phyloP scores from a whole-genome alignment of 257 asterid genomes.

The Cruciata laevipes region DNA sequence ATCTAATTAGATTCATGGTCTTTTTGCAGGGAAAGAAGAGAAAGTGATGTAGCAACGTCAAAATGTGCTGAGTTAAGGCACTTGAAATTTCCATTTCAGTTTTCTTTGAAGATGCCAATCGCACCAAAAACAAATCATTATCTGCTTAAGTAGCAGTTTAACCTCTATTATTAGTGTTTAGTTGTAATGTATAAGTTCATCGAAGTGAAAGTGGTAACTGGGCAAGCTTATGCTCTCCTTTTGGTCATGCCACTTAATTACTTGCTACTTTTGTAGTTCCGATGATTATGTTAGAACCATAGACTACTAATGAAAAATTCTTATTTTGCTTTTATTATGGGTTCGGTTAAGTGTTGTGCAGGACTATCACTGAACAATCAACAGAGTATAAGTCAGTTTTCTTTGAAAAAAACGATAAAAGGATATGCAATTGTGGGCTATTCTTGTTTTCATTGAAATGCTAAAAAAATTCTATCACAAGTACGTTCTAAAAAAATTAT shows the following conservation, averaged over 20 bases:
- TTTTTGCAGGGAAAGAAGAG: constrained; percentile 61
- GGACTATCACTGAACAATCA: no score
- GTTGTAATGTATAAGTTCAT: neutral
- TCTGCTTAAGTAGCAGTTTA: neutral
- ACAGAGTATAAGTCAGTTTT: no score
- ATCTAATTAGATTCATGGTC: neutral
- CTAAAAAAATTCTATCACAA: no score
- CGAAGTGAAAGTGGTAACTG: neutral
- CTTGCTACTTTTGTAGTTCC: neutral
- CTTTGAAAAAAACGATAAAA: no score
- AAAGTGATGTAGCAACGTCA: constrained; percentile 43
- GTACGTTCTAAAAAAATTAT: no score
- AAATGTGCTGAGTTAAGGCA: neutral
- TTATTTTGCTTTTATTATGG: neutral
- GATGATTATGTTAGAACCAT: neutral
- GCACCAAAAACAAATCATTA: neutral
- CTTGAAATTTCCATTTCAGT: neutral
- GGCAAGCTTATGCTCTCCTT: neutral
- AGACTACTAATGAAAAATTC: neutral
- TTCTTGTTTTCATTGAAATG: no score
- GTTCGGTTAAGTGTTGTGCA: neutral
- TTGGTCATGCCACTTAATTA: neutral
- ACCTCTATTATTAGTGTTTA: neutral
- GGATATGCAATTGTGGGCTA: no score
- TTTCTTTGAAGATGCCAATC: neutral